Evolutionary conservation across 1,284 basidiomycete genomes (phyloP).

Genomic region (Naganishia albida): DNA sequence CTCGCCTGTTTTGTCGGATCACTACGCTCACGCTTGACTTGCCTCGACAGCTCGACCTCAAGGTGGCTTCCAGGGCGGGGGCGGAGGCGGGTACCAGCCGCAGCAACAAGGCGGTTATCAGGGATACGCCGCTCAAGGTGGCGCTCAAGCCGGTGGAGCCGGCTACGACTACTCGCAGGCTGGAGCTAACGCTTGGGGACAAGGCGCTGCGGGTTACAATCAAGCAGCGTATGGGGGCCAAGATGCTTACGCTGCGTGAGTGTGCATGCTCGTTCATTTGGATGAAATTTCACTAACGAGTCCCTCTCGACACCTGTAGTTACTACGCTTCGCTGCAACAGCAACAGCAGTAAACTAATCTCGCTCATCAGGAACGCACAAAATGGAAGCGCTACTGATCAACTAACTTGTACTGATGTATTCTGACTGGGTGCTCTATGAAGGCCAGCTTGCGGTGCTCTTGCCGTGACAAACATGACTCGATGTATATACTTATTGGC

Average conservation of each 20-base stretch:
- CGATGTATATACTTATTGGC: conserved; percentile 20
- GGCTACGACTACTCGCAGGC: conserved; percentile 34
- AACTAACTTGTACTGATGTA: conserved; percentile 31
- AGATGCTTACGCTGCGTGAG: conserved; percentile 46
- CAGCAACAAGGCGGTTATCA: conserved; percentile 34
- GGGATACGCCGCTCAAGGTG: conserved; percentile 19
- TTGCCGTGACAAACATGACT: conserved; percentile 8
- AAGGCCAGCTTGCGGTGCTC: conserved; percentile 3
- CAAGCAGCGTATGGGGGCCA: conserved; percentile 26
- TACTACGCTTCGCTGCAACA: conserved; percentile 33
- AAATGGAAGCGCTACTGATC: conserved; percentile 7
- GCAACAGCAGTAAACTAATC: conserved; percentile 27
- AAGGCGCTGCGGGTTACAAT: conserved; percentile 20
- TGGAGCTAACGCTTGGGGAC: conserved; percentile 28
- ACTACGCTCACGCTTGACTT: conserved; percentile 12
- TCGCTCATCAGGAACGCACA: not conserved
- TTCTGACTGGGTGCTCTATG: conserved; percentile 16
- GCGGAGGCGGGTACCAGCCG: conserved; percentile 25
- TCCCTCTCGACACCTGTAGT: too few relatives aligned
- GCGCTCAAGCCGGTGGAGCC: conserved; percentile 40
- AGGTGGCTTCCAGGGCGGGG: conserved; percentile 27
- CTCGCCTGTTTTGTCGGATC: not conserved
- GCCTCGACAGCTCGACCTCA: conserved; percentile 33
- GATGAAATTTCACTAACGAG: too few relatives aligned
- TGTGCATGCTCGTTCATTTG: too few relatives aligned